phyloP scores from a whole-genome alignment of 371 early-diverging fungal species.

The Mucor piriformis region DNA sequence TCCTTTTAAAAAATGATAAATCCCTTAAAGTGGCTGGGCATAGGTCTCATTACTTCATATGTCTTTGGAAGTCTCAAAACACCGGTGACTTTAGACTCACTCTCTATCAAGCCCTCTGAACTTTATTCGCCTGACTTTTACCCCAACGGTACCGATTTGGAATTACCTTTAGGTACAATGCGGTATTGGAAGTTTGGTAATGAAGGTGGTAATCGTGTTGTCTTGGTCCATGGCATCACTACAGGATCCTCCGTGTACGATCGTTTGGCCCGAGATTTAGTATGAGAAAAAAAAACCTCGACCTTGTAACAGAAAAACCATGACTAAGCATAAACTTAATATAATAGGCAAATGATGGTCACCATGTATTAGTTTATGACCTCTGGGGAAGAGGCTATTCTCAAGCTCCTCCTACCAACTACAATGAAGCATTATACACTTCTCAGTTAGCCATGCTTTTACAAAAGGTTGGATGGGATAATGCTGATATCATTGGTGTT shows the following conservation, averaged over 20 bases:
- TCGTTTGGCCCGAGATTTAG: slow-evolving; percentile 34
- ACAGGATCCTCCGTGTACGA: slow-evolving; percentile 37
- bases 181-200: slow-evolving; percentile 60
- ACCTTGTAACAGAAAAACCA: no score
- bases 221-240: slow-evolving; percentile 61
- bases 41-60: slow-evolving; percentile 3
- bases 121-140: slow-evolving; percentile 41
- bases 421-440: slow-evolving; percentile 51
- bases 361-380: slow-evolving; percentile 56
- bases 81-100: slow-evolving; percentile 31
- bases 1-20: slow-evolving; percentile 3
- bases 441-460: slow-evolving; percentile 52
- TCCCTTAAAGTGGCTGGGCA: slow-evolving; percentile 5
- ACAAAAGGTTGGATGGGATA: slow-evolving; percentile 59
- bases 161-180: slow-evolving; percentile 52
- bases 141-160: slow-evolving; percentile 38
- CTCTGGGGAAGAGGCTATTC: slow-evolving; percentile 61
- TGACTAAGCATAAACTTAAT: neutral
- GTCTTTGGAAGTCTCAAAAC: neutral
- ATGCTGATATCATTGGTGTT: slow-evolving; percentile 47
- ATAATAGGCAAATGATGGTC: slow-evolving; percentile 45
- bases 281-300: slow-evolving; percentile 8
- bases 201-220: slow-evolving; percentile 50
- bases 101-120: slow-evolving; percentile 28
- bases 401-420: slow-evolving; percentile 47